Base-by-base conservation (phyloP, 768 basidiomycete genomes). In the Daedaleopsis sinensis region DNA sequence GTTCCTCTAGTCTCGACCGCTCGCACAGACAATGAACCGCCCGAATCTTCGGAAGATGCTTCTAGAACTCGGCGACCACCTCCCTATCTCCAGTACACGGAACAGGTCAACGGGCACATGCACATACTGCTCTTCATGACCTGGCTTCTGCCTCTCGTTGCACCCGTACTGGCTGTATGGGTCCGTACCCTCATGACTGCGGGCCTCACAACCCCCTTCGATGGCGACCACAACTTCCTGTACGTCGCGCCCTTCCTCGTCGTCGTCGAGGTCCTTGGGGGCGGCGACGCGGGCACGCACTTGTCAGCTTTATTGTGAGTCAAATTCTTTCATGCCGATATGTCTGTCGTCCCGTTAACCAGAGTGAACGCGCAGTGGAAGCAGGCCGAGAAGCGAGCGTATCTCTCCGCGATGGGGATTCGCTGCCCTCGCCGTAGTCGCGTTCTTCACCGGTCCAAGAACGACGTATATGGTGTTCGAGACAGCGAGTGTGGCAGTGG, bases 141-240 rank as follows among this genome's bases (percentile, higher is more conserved):
- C 18, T 89, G 88, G 83, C 78, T 95, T 2, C 75, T 96, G 0
- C 95, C 95, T 1, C 77, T 93, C 57, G 82, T 82, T 7, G 89
- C 86, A 2, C 89, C 93, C 0, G 88, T 90, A 7, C 78, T 98
- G 24, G 88, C 84, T 1, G 94, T 96, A 2, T 98, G 96, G 96
- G 89, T 89, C 2, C 84, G 94, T 52, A 96, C 94, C 42, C 76
- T 96, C 12, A 80, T 84, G 39, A 91, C 91, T 0, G 90, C 93
- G 11, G 91, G 91, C 0, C 82, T 86, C 62, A 88, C 84, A 9
- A 87, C 88, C 6, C 91, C 91, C 2, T 96, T 94, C 72, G 83
- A 87, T 46, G 88, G 90, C 0, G 94, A 96, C 70, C 93, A 94
- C 69, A 83, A 84, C 69, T 82, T 89, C 62, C 66, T 88, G 47